A percentile compares a stretch with the other conserved stretches of the same genome.
Evolutionary conservation across 768 basidiomycete genomes (phyloP).

Genomic region (Psilocybe sp.): DNA sequence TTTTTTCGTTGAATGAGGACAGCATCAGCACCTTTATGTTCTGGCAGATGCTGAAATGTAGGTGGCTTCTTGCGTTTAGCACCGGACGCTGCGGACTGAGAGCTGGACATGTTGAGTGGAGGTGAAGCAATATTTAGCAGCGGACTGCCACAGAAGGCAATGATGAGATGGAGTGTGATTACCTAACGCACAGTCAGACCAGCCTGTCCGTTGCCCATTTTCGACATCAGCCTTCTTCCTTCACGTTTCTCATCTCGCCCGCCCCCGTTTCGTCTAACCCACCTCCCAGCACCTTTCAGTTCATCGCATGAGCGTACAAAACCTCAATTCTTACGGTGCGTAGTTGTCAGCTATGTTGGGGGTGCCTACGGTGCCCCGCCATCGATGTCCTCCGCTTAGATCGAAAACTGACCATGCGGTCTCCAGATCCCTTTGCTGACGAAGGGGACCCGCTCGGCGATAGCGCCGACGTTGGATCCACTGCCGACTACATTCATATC

Average conservation of each 20-base stretch:
- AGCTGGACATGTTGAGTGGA: constrained; percentile 14
- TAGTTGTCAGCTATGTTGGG: constrained; percentile 4
- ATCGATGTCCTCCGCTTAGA: constrained; percentile 15
- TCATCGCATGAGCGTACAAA: constrained; percentile 94
- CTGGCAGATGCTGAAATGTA: constrained; percentile 66
- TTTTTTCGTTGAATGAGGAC: background rate
- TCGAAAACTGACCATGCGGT: constrained; percentile 13
- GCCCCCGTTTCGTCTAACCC: constrained; percentile 27
- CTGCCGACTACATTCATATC: constrained; percentile 86
- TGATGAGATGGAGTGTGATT: constrained; percentile 19
- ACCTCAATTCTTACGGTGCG: constrained; percentile 79
- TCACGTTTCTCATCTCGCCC: constrained; percentile 17
- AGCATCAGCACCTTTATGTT: constrained; percentile 50
- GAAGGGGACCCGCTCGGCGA: constrained; percentile 81
- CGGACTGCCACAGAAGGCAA: constrained; percentile 9
- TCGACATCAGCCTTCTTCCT: constrained; percentile 6
- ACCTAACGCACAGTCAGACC: constrained; percentile 17
- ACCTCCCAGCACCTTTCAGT: constrained; percentile 45
- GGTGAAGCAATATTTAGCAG: constrained; percentile 6
- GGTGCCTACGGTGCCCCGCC: constrained; percentile 4
- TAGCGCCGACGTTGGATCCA: constrained; percentile 74
- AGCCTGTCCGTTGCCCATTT: constrained; percentile 13
- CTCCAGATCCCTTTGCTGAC: constrained; percentile 92
- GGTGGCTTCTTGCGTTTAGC: constrained; percentile 62
- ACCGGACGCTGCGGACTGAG: constrained; percentile 21